These are phyloP conservation scores for Paramecium bursaria DNA, from an alignment of 73 alveolate genomes.

Conservation along the genomic window DNA sequence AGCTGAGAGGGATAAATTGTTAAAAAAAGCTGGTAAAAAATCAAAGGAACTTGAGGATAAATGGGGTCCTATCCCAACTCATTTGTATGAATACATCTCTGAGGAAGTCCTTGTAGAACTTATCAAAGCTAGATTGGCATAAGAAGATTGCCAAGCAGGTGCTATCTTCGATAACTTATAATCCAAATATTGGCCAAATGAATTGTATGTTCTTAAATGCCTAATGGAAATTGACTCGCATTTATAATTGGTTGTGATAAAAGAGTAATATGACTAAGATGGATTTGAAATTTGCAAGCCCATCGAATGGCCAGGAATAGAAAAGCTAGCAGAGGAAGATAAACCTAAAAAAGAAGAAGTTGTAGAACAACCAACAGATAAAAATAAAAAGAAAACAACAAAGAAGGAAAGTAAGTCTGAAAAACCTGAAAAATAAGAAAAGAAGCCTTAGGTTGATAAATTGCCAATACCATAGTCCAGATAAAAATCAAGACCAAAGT, in stretches of 20 bases:
- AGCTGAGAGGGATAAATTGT: constrained; percentile 91
- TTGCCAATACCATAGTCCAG: constrained; percentile 12
- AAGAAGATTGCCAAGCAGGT: constrained; percentile 97
- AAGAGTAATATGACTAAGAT: constrained; percentile 83
- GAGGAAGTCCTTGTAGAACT: constrained; percentile 88
- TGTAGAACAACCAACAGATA: constrained; percentile 73
- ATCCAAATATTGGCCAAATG: constrained; percentile 89
- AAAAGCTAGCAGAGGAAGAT: constrained; percentile 70
- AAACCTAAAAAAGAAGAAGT: constrained; percentile 72
- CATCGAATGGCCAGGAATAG: constrained; percentile 72
- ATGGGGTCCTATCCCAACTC: constrained; percentile 84
- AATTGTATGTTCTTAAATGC: constrained; percentile 79
- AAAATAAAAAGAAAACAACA: constrained; percentile 41
- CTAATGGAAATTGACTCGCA: constrained; percentile 90
- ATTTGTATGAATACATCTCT: constrained; percentile 83
- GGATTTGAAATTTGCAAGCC: constrained; percentile 82
- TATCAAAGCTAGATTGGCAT: constrained; percentile 84
- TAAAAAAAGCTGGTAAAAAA: constrained; percentile 92
- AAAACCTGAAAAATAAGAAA: neutral
- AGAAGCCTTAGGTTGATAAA: constrained; percentile 8
- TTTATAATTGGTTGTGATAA: constrained; percentile 85
- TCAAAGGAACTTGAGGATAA: constrained; percentile 88
- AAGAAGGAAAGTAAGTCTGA: constrained; percentile 14
- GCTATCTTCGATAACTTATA: constrained; percentile 94
- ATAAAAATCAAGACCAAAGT: constrained; percentile 50